phyloP scores from a whole-genome alignment of 192 early-diverging fungal species.

The Lobosporangium transversale region DNA sequence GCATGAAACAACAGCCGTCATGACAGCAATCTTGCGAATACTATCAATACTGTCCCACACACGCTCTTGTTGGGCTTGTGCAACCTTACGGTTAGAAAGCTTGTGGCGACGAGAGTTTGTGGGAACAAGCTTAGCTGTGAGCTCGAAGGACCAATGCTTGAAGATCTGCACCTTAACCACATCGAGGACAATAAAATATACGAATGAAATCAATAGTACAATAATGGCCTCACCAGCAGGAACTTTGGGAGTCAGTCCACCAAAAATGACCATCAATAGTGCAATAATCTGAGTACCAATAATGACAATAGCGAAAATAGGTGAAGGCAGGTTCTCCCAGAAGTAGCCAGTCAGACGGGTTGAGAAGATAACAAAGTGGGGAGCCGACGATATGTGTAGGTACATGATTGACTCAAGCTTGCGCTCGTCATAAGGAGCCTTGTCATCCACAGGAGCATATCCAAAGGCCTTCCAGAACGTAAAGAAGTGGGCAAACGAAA shows the following conservation, averaged over 20 bases:
- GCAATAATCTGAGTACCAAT: slow-evolving; percentile 88
- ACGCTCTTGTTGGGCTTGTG: slow-evolving; percentile 57
- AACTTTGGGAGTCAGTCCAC: slow-evolving; percentile 62
- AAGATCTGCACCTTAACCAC: slow-evolving; percentile 84
- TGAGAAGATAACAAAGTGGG: slow-evolving; percentile 92
- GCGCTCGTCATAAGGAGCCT: slow-evolving; percentile 30
- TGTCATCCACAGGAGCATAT: slow-evolving; percentile 56
- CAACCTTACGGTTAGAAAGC: slow-evolving; percentile 62
- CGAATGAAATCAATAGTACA: slow-evolving; percentile 74
- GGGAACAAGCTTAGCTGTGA: slow-evolving; percentile 85
- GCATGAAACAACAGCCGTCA: slow-evolving; percentile 48
- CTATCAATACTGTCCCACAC: slow-evolving; percentile 52
- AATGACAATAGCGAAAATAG: slow-evolving; percentile 76
- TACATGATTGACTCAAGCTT: slow-evolving; percentile 88
- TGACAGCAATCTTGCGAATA: slow-evolving; percentile 43
- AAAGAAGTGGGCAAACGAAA: slow-evolving; percentile 85
- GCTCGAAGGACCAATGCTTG: slow-evolving; percentile 84
- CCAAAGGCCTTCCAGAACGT: slow-evolving; percentile 71
- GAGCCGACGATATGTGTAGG: slow-evolving; percentile 82
- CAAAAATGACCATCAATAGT: slow-evolving; percentile 76
- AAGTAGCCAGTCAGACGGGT: slow-evolving; percentile 82
- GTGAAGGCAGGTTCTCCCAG: slow-evolving; percentile 81
- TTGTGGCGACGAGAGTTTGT: slow-evolving; percentile 65
- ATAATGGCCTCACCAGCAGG: slow-evolving; percentile 73
- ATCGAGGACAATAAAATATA: slow-evolving; percentile 81